Evolutionary conservation across 2,329 filamentous ascomycete species (phyloP).

Genomic region (Gliomastix tumulicola): DNA sequence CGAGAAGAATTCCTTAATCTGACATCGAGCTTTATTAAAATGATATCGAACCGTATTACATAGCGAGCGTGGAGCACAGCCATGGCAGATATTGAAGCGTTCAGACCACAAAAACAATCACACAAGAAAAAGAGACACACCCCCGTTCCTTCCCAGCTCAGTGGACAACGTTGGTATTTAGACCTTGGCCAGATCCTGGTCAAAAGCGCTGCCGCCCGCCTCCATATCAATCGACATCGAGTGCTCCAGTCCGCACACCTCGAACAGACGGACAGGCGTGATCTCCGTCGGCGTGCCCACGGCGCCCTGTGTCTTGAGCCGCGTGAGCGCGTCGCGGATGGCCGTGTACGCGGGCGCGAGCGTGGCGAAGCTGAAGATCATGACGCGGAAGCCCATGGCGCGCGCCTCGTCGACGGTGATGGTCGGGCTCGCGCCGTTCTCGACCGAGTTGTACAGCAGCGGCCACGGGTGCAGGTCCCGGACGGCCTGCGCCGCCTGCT

Average conservation of each 20-base stretch:
- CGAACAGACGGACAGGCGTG: conserved; percentile 39
- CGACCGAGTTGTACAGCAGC: conserved; percentile 51
- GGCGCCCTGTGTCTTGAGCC: conserved; percentile 26
- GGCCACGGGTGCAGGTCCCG: conserved; percentile 39
- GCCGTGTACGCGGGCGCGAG: conserved; percentile 38
- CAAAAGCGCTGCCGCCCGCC: too few species aligned
- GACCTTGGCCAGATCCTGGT: too few species aligned
- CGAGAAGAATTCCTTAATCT: too few species aligned
- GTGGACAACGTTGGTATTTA: too few species aligned
- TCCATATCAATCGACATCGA: conserved; percentile 35
- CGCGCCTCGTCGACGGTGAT: conserved; percentile 45
- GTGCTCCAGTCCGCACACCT: conserved; percentile 42
- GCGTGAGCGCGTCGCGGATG: conserved; percentile 26
- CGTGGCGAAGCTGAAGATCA: conserved; percentile 49
- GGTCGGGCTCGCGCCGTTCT: conserved; percentile 47
- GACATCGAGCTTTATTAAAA: too few species aligned
- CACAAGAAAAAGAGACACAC: too few species aligned
- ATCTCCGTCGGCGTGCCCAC: conserved; percentile 29
- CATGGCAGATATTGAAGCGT: too few species aligned
- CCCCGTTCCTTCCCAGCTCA: too few species aligned
- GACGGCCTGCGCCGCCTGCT: conserved; percentile 39
- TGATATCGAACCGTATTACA: too few species aligned
- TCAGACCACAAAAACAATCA: too few species aligned
- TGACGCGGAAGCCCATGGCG: conserved; percentile 49
- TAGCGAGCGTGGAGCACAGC: too few species aligned